These are phyloP conservation scores for Quercus ilex DNA, from an alignment of 306 rosid genomes.

Conservation along the genomic window DNA sequence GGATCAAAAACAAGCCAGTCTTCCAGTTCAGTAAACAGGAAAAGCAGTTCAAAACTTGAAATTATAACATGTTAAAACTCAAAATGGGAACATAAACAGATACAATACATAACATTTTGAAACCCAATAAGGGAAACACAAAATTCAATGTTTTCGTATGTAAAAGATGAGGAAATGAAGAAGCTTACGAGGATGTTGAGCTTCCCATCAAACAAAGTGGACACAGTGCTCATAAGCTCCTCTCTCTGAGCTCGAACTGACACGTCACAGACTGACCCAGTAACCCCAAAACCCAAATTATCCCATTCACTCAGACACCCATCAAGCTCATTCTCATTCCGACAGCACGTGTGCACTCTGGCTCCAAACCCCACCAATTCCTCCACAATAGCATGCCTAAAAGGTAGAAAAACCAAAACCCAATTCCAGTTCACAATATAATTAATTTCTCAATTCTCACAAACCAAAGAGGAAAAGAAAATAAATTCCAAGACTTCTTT, in stretches of 20 bases:
- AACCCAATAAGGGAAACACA: background rate
- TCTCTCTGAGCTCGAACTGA: conserved; percentile 48
- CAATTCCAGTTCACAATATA: background rate
- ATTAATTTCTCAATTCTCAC: background rate
- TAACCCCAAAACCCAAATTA: conserved; percentile 47
- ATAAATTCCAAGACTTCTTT: background rate
- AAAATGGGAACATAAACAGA: too few species aligned
- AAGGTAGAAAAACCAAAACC: background rate
- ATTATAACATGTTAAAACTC: background rate
- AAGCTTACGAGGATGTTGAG: conserved; percentile 67
- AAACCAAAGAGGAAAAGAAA: background rate
- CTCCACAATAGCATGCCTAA: conserved; percentile 68
- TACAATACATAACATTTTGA: background rate
- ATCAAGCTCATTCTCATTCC: conserved; percentile 44
- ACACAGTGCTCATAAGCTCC: conserved; percentile 49
- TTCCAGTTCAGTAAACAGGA: background rate
- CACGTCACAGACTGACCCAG: conserved; percentile 68
- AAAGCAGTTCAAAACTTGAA: background rate
- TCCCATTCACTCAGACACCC: conserved; percentile 53
- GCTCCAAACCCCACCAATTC: conserved; percentile 70
- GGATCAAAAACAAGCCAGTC: conserved; percentile 10
- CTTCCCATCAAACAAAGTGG: conserved; percentile 52
- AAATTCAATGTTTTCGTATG: background rate
- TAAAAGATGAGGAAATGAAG: background rate
- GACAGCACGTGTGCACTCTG: conserved; percentile 66